Evolutionary conservation across 352 stramenopile species (phyloP).

Genomic region (Pythium aquatile): DNA sequence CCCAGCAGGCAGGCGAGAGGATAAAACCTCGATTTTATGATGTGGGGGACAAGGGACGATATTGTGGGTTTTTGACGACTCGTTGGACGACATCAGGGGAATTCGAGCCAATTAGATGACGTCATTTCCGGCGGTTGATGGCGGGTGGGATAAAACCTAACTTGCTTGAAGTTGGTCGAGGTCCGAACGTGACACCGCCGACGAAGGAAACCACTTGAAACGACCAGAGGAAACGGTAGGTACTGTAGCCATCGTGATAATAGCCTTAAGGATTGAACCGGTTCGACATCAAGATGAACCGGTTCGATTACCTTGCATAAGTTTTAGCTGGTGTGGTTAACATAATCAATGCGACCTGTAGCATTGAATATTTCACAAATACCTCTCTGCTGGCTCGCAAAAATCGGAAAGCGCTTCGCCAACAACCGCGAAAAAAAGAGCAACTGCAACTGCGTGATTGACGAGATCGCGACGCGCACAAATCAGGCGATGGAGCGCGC

Average conservation of each 20-base stretch:
- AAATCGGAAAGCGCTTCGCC: constrained; percentile 18
- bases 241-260: background rate
- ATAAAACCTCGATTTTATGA: constrained; percentile 18
- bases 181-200: constrained; percentile 50
- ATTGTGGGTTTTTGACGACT: background rate
- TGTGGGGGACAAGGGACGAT: background rate
- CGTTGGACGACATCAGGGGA: background rate
- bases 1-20: background rate
- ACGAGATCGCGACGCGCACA: constrained; percentile 7
- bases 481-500: constrained; percentile 5
- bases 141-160: constrained; percentile 20
- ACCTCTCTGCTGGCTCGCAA: background rate
- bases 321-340: too few species aligned
- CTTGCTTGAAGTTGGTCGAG: constrained; percentile 54
- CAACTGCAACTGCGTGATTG: constrained; percentile 1
- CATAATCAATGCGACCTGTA: background rate
- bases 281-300: background rate
- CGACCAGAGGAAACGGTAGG: constrained; percentile 16
- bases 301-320: background rate
- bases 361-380: constrained; percentile 31
- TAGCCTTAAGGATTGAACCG: background rate
- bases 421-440: constrained; percentile 3
- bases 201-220: constrained; percentile 46
- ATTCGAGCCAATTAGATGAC: constrained; percentile 16
- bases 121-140: background rate